Evolutionary conservation across 768 basidiomycete genomes (phyloP).

Genomic region (Tephrocybe sp.): DNA sequence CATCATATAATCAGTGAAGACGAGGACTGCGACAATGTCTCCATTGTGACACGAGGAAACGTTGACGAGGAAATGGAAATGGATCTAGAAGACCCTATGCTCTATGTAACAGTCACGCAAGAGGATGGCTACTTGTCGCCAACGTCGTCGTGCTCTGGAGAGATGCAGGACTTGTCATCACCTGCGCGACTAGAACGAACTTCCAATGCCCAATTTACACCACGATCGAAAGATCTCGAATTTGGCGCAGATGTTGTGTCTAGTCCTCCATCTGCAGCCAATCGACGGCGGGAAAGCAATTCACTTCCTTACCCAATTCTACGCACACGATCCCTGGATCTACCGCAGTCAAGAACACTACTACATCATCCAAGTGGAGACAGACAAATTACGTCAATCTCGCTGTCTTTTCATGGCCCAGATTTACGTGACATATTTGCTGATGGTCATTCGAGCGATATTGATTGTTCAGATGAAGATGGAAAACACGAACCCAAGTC

Average conservation of each 20-base stretch:
- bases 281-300: slow-evolving; percentile 9
- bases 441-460: slow-evolving; percentile 44
- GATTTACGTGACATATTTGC: slow-evolving; percentile 47
- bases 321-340: slow-evolving; percentile 17
- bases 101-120: slow-evolving; percentile 54
- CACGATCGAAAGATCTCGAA: slow-evolving; percentile 33
- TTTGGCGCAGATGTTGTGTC: slow-evolving; percentile 56
- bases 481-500: slow-evolving; percentile 16
- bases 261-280: slow-evolving; percentile 35
- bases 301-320: slow-evolving; percentile 4
- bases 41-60: slow-evolving; percentile 37
- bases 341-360: slow-evolving; percentile 8
- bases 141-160: slow-evolving; percentile 50
- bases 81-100: slow-evolving; percentile 39
- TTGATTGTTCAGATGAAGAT: slow-evolving; percentile 39
- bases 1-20: slow-evolving; percentile 27
- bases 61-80: slow-evolving; percentile 38
- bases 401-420: slow-evolving; percentile 27
- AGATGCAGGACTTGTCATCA: slow-evolving; percentile 68
- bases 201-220: slow-evolving; percentile 13
- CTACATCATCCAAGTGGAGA: background rate
- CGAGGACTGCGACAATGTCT: slow-evolving; percentile 23
- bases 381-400: background rate
- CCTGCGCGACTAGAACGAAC: slow-evolving; percentile 39
- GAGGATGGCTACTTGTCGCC: slow-evolving; percentile 88